Conservation (phyloP, 2,329 filamentous ascomycete genomes). For the Trichoderma brevicompactum region DNA sequence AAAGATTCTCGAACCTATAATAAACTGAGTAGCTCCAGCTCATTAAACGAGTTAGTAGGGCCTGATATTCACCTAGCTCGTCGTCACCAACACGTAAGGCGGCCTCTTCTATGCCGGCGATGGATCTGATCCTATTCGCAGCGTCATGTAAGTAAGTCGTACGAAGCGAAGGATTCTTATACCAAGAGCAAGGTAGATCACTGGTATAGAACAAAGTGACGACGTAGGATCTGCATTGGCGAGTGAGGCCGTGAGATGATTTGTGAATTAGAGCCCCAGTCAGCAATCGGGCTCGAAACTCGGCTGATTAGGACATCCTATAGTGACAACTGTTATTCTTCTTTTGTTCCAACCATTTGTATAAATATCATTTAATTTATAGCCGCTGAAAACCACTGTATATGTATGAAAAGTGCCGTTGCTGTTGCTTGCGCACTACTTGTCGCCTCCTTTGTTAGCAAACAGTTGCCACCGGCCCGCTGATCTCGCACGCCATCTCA, state of each 20-base stretch:
- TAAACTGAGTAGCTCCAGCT: neutral
- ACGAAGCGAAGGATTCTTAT: neutral
- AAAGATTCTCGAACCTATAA: neutral
- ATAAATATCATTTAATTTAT: neutral
- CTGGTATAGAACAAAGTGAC: neutral
- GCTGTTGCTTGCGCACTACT: neutral
- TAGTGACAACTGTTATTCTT: neutral
- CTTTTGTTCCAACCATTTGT: neutral
- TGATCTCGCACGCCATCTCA: neutral
- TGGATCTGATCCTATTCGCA: neutral
- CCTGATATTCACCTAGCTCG: neutral
- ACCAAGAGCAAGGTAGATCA: neutral
- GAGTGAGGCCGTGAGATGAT: neutral
- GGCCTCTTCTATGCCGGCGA: neutral
- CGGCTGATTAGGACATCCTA: neutral
- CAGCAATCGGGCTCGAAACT: neutral
- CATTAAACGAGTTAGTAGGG: neutral
- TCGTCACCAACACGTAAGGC: neutral
- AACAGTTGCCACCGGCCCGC: neutral
- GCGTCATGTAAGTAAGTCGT: neutral
- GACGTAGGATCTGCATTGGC: neutral
- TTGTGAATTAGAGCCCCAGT: neutral
- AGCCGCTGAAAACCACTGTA: neutral
- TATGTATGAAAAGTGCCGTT: neutral
- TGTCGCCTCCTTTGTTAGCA: neutral